Conservation (phyloP, 2,329 filamentous ascomycete genomes). For the Claviceps sorghi region DNA sequence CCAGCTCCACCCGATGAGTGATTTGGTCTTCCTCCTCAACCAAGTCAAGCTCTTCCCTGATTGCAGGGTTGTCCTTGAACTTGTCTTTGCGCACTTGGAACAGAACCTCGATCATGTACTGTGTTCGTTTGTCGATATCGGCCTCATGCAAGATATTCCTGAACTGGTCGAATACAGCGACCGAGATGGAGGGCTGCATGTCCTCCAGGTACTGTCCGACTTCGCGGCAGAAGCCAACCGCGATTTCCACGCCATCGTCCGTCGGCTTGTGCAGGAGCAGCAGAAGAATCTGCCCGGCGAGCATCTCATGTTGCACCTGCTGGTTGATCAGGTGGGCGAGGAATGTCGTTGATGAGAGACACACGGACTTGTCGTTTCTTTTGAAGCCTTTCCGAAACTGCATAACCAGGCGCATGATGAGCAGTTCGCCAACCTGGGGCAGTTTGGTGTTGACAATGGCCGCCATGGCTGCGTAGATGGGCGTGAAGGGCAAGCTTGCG, state of each 20-base stretch:
- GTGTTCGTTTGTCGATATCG: constrained; percentile 93
- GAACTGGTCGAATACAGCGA: constrained; percentile 92
- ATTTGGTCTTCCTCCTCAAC: constrained; percentile 98
- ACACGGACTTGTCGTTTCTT: constrained; percentile 93
- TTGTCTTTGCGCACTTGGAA: constrained; percentile 94
- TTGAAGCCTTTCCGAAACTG: constrained; percentile 94
- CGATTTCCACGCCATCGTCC: constrained; percentile 95
- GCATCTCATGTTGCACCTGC: constrained; percentile 86
- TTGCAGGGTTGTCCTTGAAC: constrained; percentile 84
- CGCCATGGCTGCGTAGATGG: constrained; percentile 89
- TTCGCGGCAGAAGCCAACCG: constrained; percentile 81
- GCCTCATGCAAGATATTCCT: constrained; percentile 89
- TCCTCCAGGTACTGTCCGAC: constrained; percentile 90
- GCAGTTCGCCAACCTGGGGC: constrained; percentile 81
- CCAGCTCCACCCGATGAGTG: constrained; percentile 70
- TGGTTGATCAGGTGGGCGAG: constrained; percentile 92
- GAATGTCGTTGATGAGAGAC: constrained; percentile 83
- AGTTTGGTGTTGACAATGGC: constrained; percentile 97
- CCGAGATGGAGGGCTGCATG: constrained; percentile 78
- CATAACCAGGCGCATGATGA: constrained; percentile 71
- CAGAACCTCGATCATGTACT: constrained; percentile 97
- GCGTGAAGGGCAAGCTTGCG: constrained; percentile 86
- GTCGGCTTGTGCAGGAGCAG: constrained; percentile 91
- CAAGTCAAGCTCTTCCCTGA: constrained; percentile 85
- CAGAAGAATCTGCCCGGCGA: constrained; percentile 82